A percentile compares a stretch with the other conserved stretches of the same genome.
Evolutionary conservation across 495 filamentous ascomycete species (phyloP).

Genomic region (Amorphotheca resinae): DNA sequence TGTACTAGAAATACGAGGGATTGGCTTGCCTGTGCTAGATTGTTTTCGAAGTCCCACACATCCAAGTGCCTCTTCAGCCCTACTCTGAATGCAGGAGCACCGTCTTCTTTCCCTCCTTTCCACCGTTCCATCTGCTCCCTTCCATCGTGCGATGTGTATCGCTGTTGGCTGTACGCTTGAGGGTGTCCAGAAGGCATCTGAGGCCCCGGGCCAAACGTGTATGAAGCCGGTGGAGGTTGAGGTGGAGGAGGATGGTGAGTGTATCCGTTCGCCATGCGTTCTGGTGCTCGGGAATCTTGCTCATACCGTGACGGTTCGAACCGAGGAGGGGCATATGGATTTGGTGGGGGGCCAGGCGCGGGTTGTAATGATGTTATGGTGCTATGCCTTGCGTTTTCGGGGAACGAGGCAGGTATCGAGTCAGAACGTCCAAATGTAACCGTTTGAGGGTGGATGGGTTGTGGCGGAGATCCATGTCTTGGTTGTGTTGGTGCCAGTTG

Average conservation of each 20-base stretch:
- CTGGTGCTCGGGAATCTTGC: slow-evolving; percentile 12
- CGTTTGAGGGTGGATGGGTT: slow-evolving; percentile 14
- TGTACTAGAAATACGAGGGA: not conserved
- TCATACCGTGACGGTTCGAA: slow-evolving; percentile 17
- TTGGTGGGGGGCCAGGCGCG: slow-evolving; percentile 8
- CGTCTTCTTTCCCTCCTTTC: slow-evolving; percentile 10
- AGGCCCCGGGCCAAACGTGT: slow-evolving; percentile 7
- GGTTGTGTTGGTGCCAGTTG: slow-evolving; percentile 9
- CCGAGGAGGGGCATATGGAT: slow-evolving; percentile 9
- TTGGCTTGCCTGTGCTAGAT: slow-evolving; percentile 12
- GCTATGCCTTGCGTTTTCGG: slow-evolving; percentile 7
- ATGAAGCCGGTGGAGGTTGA: slow-evolving; percentile 1
- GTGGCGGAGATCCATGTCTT: slow-evolving; percentile 13
- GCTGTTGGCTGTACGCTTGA: slow-evolving; percentile 10
- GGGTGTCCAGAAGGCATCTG: slow-evolving; percentile 2
- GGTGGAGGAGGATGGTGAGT: slow-evolving; percentile 8
- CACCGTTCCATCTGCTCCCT: slow-evolving; percentile 6
- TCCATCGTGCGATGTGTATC: slow-evolving; percentile 9
- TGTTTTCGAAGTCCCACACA: slow-evolving; percentile 19
- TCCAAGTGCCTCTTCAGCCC: slow-evolving; percentile 18
- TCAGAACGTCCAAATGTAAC: slow-evolving; percentile 14
- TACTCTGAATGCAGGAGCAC: slow-evolving; percentile 4
- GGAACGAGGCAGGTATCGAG: slow-evolving; percentile 2
- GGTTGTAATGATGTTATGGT: slow-evolving; percentile 7
- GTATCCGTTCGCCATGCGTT: slow-evolving; percentile 14